Evolutionary conservation across 495 filamentous ascomycete species (phyloP).

Genomic region (Penicillium lividum): DNA sequence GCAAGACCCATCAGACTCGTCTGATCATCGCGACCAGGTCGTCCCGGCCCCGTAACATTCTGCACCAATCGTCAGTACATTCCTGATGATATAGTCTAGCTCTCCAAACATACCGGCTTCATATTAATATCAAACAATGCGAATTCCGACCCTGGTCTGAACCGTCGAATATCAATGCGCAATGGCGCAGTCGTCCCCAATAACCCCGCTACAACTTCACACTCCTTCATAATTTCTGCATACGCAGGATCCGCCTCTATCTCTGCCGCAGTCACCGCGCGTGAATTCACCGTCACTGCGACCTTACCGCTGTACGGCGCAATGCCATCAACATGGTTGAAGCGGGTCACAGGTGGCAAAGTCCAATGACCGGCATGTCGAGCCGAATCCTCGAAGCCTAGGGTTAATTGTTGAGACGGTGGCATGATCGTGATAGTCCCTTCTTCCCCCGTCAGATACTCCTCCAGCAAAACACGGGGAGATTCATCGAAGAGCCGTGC

Average conservation of each 20-base stretch:
- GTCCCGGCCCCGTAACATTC: constrained; percentile 32
- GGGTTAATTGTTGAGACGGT: constrained; percentile 13
- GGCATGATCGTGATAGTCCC: constrained; percentile 42
- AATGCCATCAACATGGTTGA: constrained; percentile 37
- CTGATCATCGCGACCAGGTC: constrained; percentile 31
- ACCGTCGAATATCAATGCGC: constrained; percentile 40
- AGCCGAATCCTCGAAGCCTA: constrained; percentile 3
- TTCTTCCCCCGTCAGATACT: constrained; percentile 41
- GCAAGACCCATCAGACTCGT: constrained; percentile 26
- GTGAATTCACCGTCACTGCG: constrained; percentile 34
- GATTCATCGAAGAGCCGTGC: constrained; percentile 26
- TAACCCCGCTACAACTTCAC: constrained; percentile 29
- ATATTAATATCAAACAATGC: constrained; percentile 43
- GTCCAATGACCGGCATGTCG: constrained; percentile 28
- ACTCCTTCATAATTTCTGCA: constrained; percentile 24
- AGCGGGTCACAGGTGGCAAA: constrained; percentile 33
- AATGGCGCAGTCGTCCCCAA: constrained; percentile 31
- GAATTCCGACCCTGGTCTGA: constrained; percentile 24
- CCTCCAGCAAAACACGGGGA: constrained; percentile 30
- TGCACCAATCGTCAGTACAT: constrained; percentile 6
- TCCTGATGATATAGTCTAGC: neutral
- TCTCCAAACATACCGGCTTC: constrained; percentile 35
- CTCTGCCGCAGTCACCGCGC: constrained; percentile 17
- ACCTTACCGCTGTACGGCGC: constrained; percentile 38
- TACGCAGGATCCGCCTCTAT: constrained; percentile 20